Conservation (phyloP, 2,329 filamentous ascomycete genomes). For the Alternaria consortialis region DNA sequence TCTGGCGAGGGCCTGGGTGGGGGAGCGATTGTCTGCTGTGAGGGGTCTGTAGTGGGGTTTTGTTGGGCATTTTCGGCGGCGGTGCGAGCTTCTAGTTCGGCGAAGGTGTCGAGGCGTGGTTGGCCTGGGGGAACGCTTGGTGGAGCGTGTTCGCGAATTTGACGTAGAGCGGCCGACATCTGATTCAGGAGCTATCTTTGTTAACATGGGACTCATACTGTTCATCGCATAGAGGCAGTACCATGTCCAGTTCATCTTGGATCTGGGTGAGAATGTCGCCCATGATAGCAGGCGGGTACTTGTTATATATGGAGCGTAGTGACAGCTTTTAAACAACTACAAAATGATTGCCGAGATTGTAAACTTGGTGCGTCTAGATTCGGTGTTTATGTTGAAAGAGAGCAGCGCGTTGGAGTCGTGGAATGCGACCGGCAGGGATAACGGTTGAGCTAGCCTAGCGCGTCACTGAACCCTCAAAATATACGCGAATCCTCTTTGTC, state of each 20-base stretch:
- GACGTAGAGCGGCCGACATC: conserved; percentile 57
- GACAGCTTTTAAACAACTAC: background rate
- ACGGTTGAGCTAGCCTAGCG: conserved; percentile 34
- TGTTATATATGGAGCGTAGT: too few relatives aligned
- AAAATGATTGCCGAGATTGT: too few relatives aligned
- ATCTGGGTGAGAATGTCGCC: conserved; percentile 82
- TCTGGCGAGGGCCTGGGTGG: conserved; percentile 25
- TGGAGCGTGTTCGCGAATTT: conserved; percentile 55
- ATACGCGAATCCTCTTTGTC: conserved; percentile 26
- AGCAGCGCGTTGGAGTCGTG: conserved; percentile 10
- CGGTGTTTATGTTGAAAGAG: background rate
- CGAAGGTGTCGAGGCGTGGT: conserved; percentile 48
- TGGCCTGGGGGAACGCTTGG: conserved; percentile 55
- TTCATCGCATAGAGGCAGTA: conserved; percentile 46
- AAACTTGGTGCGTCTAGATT: background rate
- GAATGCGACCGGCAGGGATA: background rate
- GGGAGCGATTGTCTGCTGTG: conserved; percentile 19
- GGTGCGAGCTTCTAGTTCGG: conserved; percentile 41
- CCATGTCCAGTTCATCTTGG: conserved; percentile 85
- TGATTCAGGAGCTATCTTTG: conserved; percentile 55
- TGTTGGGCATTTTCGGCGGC: conserved; percentile 29
- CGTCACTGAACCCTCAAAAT: conserved; percentile 22
- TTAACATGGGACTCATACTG: conserved; percentile 3
- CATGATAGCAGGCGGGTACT: conserved; percentile 57
- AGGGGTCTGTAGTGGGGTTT: conserved; percentile 19